Evolutionary conservation across 768 basidiomycete genomes (phyloP).

Genomic region (Pholiota microspora): DNA sequence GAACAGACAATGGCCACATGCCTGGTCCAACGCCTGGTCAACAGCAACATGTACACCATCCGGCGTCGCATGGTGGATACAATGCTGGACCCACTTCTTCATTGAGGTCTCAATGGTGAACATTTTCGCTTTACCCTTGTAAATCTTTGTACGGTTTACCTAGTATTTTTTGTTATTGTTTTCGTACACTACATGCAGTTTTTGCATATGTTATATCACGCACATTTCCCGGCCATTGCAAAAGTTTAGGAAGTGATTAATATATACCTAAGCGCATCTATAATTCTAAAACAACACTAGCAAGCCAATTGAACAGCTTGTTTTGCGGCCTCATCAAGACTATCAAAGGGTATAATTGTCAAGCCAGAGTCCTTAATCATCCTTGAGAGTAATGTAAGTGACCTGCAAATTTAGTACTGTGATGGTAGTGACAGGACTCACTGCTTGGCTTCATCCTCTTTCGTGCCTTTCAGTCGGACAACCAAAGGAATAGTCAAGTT

Average conservation of each 20-base stretch:
- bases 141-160: constrained; percentile 23
- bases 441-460: constrained; percentile 94
- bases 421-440: constrained; percentile 37
- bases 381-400: constrained; percentile 40
- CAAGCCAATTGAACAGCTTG: constrained; percentile 69
- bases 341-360: constrained; percentile 91
- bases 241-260: constrained; percentile 17
- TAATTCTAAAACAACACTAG: constrained; percentile 30
- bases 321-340: constrained; percentile 88
- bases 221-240: constrained; percentile 17
- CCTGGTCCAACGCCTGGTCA: constrained; percentile 40
- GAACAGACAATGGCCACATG: constrained; percentile 46
- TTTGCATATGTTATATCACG: constrained; percentile 31
- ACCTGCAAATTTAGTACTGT: not conserved
- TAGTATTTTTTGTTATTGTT: constrained; percentile 30
- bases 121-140: constrained; percentile 15
- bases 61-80: constrained; percentile 37
- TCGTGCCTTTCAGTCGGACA: constrained; percentile 95
- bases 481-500: constrained; percentile 82
- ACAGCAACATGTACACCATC: constrained; percentile 24
- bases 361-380: constrained; percentile 93
- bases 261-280: constrained; percentile 14
- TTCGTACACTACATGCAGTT: constrained; percentile 39
- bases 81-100: constrained; percentile 37
- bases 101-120: constrained; percentile 53